A percentile compares a stretch with the other conserved stretches of the same genome.
Evolutionary conservation across 2,329 filamentous ascomycete genomes (phyloP).

Genomic region (Monosporascus sp.): DNA sequence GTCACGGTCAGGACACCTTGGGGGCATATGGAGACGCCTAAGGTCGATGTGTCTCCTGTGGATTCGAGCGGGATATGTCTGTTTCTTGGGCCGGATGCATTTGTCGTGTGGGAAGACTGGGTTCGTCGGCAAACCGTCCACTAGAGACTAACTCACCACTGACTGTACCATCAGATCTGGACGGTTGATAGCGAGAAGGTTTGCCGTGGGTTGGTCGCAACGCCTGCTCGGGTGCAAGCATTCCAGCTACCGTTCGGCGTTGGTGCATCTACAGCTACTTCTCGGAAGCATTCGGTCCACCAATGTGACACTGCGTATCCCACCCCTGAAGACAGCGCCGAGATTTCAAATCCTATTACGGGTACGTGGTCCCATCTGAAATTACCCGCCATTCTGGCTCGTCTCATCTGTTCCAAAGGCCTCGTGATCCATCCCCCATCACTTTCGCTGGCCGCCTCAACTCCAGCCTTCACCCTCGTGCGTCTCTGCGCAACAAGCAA

Average conservation of each 20-base stretch:
- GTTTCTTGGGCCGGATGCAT: constrained; percentile 45
- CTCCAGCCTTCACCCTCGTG: constrained; percentile 46
- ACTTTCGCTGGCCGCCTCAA: constrained; percentile 20
- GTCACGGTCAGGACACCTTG: constrained; percentile 36
- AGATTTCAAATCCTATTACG: constrained; percentile 39
- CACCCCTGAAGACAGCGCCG: constrained; percentile 22
- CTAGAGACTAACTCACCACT: constrained; percentile 2
- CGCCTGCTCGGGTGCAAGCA: constrained; percentile 42
- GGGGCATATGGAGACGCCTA: constrained; percentile 29
- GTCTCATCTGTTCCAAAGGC: constrained; percentile 25
- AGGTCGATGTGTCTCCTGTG: constrained; percentile 31
- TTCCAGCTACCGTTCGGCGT: constrained; percentile 43
- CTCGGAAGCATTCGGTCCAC: constrained; percentile 30
- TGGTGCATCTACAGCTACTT: constrained; percentile 14
- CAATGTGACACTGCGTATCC: constrained; percentile 44
- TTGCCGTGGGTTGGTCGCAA: constrained; percentile 49
- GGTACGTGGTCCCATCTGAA: constrained; percentile 24
- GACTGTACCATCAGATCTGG: constrained; percentile 34
- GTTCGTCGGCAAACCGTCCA: constrained; percentile 27
- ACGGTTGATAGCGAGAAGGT: constrained; percentile 29
- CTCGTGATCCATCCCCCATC: constrained; percentile 41
- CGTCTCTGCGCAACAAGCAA: constrained; percentile 47
- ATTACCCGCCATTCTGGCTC: not conserved
- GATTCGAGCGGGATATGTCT: constrained; percentile 46
- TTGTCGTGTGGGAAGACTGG: constrained; percentile 50